Evolutionary conservation across 257 asterid genomes (phyloP).

Genomic region (Verbascum thapsus): DNA sequence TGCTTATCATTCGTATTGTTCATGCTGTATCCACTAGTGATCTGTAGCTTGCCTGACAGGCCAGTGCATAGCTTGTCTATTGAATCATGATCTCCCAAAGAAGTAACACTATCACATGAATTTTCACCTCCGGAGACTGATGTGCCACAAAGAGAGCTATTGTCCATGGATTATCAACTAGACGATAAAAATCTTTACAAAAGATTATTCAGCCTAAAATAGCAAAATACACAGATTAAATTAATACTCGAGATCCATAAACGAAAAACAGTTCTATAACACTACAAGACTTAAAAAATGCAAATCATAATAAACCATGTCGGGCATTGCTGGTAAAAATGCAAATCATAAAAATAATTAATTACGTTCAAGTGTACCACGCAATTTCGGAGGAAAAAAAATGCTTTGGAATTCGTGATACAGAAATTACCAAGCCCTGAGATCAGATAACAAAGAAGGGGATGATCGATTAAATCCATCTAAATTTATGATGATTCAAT

Average conservation of each 20-base stretch:
- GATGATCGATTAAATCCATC: background rate
- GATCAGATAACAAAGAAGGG: slow-evolving; percentile 17
- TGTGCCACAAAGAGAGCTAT: slow-evolving; percentile 5
- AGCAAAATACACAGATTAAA: background rate
- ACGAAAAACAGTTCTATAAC: background rate
- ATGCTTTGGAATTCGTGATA: slow-evolving; percentile 12
- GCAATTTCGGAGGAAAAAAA: slow-evolving; percentile 1
- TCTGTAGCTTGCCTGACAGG: slow-evolving; percentile 23
- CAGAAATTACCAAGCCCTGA: background rate
- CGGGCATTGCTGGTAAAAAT: background rate
- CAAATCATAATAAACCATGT: background rate
- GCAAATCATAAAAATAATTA: background rate
- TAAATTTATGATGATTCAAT: background rate
- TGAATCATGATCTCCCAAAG: slow-evolving; percentile 20
- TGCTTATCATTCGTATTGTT: background rate
- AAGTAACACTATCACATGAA: slow-evolving; percentile 7
- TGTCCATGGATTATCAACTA: slow-evolving; percentile 34
- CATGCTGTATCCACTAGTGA: slow-evolving; percentile 14
- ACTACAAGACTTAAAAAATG: background rate
- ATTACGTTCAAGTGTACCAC: background rate
- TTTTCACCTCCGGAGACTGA: slow-evolving; percentile 7
- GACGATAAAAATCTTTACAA: slow-evolving; percentile 16
- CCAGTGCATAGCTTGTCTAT: slow-evolving; percentile 19
- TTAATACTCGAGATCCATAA: background rate
- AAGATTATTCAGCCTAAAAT: slow-evolving; percentile 20